Evolutionary conservation across 805 yeast genomes (phyloP).

Genomic region (Candida lessepsii): DNA sequence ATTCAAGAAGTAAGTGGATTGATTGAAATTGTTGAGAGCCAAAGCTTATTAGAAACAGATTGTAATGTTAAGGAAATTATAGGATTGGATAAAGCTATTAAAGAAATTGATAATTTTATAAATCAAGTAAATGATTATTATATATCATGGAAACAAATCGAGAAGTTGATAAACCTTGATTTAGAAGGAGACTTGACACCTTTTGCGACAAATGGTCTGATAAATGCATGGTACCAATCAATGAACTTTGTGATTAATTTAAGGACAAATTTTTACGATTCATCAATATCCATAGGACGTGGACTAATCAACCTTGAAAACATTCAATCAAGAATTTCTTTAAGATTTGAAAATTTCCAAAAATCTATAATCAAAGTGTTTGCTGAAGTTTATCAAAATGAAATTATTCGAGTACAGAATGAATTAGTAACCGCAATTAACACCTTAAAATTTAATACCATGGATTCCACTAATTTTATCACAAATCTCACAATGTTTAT

Average conservation of each 20-base stretch:
- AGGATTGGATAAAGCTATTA: background rate
- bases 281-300: slow-evolving; percentile 10
- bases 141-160: slow-evolving; percentile 53
- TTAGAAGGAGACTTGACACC: slow-evolving; percentile 33
- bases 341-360: slow-evolving; percentile 63
- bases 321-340: slow-evolving; percentile 51
- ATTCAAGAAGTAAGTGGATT: slow-evolving; percentile 4
- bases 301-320: slow-evolving; percentile 46
- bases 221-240: slow-evolving; percentile 47
- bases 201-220: too few relatives aligned
- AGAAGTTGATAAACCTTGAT: slow-evolving; percentile 54
- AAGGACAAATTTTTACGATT: slow-evolving; percentile 48
- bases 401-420: slow-evolving; percentile 20
- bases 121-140: slow-evolving; percentile 36
- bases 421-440: slow-evolving; percentile 32
- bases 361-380: slow-evolving; percentile 41
- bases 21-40: slow-evolving; percentile 4
- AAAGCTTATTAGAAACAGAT: slow-evolving; percentile 1
- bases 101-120: slow-evolving; percentile 31
- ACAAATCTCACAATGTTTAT: slow-evolving; percentile 10
- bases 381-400: slow-evolving; percentile 33
- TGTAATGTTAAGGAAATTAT: background rate
- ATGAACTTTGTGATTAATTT: slow-evolving; percentile 44
- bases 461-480: slow-evolving; percentile 12
- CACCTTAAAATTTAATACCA: slow-evolving; percentile 11